These are phyloP conservation scores for Volvox reticuliferus DNA, from an alignment of 139 green algal species.

Conservation along the genomic window DNA sequence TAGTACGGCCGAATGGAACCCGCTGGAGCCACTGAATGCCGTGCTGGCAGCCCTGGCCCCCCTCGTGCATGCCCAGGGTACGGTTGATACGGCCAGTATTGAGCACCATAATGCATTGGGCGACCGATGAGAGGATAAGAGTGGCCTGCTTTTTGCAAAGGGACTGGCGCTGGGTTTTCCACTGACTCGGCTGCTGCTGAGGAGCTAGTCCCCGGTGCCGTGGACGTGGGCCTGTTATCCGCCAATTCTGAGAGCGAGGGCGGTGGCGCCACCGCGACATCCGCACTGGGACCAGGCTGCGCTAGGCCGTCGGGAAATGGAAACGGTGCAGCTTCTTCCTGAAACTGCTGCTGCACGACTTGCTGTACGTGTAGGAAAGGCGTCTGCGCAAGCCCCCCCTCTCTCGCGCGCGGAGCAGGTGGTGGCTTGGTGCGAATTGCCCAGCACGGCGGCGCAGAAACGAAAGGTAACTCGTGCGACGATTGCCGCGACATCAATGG, in stretches of 20 bases:
- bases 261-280: too few species aligned
- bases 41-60: neutral
- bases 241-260: too few species aligned
- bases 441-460: neutral
- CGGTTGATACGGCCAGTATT: neutral
- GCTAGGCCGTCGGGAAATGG: neutral
- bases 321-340: neutral
- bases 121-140: neutral
- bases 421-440: neutral
- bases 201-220: too few species aligned
- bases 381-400: neutral
- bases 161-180: neutral
- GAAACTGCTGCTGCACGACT: neutral
- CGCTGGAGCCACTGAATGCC: neutral
- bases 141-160: neutral
- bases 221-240: too few species aligned
- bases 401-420: neutral
- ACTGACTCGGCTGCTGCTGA: neutral
- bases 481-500: neutral
- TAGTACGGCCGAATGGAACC: neutral
- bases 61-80: neutral
- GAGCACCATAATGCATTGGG: neutral
- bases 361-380: neutral
- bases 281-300: too few species aligned
- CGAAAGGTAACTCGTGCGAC: neutral